These are phyloP conservation scores for Neckera pumila DNA, from an alignment of 225 moss, liverwort and hornwort genomes.

Conservation along the genomic window DNA sequence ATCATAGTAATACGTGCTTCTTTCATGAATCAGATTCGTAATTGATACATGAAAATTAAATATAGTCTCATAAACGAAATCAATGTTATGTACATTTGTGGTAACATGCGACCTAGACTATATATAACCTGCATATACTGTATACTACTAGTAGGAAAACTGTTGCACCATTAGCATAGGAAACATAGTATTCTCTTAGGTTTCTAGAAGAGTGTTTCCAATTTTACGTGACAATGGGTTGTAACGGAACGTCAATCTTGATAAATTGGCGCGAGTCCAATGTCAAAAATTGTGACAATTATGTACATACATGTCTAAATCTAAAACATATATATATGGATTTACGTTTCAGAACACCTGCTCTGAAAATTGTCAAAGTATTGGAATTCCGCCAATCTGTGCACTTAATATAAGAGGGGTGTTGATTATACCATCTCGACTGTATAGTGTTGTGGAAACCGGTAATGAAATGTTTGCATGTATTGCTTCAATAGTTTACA, in stretches of 20 bases:
- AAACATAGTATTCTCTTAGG: not conserved
- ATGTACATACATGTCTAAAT: not conserved
- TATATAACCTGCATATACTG: not conserved
- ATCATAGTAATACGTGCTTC: not conserved
- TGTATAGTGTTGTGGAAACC: not conserved
- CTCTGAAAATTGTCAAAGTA: not conserved
- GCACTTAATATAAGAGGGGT: not conserved
- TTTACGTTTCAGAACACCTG: no score
- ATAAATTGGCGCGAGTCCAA: not conserved
- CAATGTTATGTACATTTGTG: not conserved
- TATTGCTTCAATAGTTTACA: not conserved
- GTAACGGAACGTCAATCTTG: not conserved
- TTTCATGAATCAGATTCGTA: not conserved
- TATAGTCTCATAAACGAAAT: not conserved
- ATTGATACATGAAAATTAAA: not conserved
- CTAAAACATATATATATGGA: not conserved
- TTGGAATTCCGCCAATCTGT: not conserved
- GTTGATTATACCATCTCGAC: not conserved
- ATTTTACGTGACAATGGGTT: not conserved
- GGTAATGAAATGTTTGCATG: not conserved
- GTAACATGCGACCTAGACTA: not conserved
- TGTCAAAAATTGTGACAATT: not conserved
- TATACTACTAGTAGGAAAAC: not conserved
- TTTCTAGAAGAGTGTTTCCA: not conserved
- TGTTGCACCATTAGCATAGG: not conserved